Base-by-base conservation (phyloP, 306 rosid species). In the Trichosanthes truncata region DNA sequence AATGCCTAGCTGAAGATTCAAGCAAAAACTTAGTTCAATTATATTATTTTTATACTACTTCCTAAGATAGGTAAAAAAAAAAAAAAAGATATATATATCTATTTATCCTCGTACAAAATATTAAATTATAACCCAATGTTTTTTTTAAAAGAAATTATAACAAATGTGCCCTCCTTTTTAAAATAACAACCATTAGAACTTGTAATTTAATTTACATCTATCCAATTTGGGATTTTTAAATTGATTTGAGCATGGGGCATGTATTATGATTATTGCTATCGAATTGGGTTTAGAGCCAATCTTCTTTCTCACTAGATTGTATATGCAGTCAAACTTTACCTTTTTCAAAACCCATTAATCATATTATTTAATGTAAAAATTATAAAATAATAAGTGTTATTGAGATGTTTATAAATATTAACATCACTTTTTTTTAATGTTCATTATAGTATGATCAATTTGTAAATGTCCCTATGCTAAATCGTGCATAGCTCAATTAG, bases 1-100 rank as follows among this genome's bases (percentile, higher is more conserved):
- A 74, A 72, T 43, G n/a, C 21, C 78, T 74, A 49, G 61, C 78
- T 74, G 45, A 49, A 74, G 43, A 74, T 74, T 49, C 78, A 74
- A 51, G 62, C 78, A 49, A 51, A 10, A 74, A 49, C 61, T 73
- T 68, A 57, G 18, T 21, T 68, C n/a, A 13, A 71, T 23, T 71
- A 9, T 71, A 41, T 41, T 45, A 40, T 71, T 13, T 41, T 71
- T 71, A 41, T 71, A 12, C n/a, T 68, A 41, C 75, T 41, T 68
- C 75, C 75, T 68, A 68, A 63, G 10, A 36, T 25, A 43, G 76
- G 76, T 45, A 45, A 48, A 73, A 72, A 66, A n/a, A 73, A 72
- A 66, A n/a, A 36, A 1, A 68, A 20, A 61, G 18, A 65, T 33
- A 20, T 65, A 17, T 35, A 46, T 26, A 48, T 38, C 2, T 41